A percentile compares a stretch with the other conserved stretches of the same genome.
Evolutionary conservation across 1,284 basidiomycete species (phyloP).

Genomic region (Pholiota adiposa): DNA sequence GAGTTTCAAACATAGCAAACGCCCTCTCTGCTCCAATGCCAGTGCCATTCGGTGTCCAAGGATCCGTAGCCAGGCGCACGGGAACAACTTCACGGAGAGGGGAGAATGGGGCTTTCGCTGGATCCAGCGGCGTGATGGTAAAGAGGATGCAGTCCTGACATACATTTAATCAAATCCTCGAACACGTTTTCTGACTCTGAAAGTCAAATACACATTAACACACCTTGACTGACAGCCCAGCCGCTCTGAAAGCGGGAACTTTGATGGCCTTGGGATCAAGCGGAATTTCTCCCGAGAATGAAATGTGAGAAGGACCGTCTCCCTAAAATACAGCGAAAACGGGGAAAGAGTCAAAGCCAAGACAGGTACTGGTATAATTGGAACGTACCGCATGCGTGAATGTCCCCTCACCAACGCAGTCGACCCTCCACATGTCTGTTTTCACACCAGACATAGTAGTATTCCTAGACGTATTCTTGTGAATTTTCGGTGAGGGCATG

Average conservation of each 20-base stretch:
- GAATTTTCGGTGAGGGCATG: neutral
- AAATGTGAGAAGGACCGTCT: constrained; percentile 60
- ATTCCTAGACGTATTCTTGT: constrained; percentile 32
- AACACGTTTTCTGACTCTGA: neutral
- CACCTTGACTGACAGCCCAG: constrained; percentile 69
- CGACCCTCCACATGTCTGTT: constrained; percentile 72
- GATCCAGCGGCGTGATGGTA: constrained; percentile 60
- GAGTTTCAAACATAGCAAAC: constrained; percentile 16
- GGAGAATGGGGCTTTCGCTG: constrained; percentile 54
- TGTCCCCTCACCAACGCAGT: constrained; percentile 63
- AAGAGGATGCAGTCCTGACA: constrained; percentile 66
- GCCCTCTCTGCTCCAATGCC: constrained; percentile 32
- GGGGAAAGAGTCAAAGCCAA: neutral
- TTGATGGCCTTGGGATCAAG: constrained; percentile 49
- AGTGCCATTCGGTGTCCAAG: constrained; percentile 50
- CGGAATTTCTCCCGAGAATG: constrained; percentile 63
- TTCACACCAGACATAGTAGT: constrained; percentile 48
- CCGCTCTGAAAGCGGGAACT: constrained; percentile 64
- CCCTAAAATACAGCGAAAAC: constrained; percentile 42
- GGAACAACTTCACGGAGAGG: constrained; percentile 65
- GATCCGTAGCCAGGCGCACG: constrained; percentile 68
- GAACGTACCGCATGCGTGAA: constrained; percentile 59
- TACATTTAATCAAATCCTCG: neutral
- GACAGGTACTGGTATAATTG: neutral
- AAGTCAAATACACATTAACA: constrained; percentile 1